These are phyloP conservation scores for Yamadazyma sp. DNA, from an alignment of 1,139 yeast genomes.

Conservation along the genomic window DNA sequence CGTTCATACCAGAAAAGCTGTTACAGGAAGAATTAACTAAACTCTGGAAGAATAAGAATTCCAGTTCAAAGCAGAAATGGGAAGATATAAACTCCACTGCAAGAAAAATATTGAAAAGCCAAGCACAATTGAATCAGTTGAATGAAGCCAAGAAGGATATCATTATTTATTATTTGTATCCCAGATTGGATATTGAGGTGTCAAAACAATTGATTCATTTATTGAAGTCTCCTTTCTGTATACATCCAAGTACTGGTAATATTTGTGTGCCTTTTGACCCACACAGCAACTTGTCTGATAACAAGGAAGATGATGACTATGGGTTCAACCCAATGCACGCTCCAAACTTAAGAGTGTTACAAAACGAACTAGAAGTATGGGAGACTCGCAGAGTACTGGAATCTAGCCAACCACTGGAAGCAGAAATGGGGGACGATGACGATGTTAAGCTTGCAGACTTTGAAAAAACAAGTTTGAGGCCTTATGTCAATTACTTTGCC, in stretches of 20 bases:
- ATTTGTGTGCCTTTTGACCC: constrained; percentile 94
- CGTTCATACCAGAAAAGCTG: constrained; percentile 58
- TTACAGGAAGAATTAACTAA: constrained; percentile 53
- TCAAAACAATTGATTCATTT: constrained; percentile 88
- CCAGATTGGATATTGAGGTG: constrained; percentile 90
- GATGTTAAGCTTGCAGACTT: constrained; percentile 41
- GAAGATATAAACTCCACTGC: constrained; percentile 70
- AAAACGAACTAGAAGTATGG: constrained; percentile 52
- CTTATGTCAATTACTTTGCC: constrained; percentile 71
- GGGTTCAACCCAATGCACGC: constrained; percentile 79
- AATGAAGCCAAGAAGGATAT: constrained; percentile 83
- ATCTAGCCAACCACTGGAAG: constrained; percentile 22
- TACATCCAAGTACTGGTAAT: constrained; percentile 97
- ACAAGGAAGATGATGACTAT: constrained; percentile 38
- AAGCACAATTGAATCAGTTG: constrained; percentile 40
- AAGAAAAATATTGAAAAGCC: constrained; percentile 43
- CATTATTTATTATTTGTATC: constrained; percentile 78
- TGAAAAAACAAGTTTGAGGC: constrained; percentile 70
- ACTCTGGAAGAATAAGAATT: constrained; percentile 41
- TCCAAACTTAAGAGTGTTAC: constrained; percentile 69
- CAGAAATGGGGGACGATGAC: constrained; percentile 12
- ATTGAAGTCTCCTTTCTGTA: constrained; percentile 95
- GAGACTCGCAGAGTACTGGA: constrained; percentile 33
- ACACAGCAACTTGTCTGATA: constrained; percentile 31
- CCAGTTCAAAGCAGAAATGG: constrained; percentile 65